Evolutionary conservation across 1,284 basidiomycete species (phyloP).

Genomic region (Boletus austroedulis): DNA sequence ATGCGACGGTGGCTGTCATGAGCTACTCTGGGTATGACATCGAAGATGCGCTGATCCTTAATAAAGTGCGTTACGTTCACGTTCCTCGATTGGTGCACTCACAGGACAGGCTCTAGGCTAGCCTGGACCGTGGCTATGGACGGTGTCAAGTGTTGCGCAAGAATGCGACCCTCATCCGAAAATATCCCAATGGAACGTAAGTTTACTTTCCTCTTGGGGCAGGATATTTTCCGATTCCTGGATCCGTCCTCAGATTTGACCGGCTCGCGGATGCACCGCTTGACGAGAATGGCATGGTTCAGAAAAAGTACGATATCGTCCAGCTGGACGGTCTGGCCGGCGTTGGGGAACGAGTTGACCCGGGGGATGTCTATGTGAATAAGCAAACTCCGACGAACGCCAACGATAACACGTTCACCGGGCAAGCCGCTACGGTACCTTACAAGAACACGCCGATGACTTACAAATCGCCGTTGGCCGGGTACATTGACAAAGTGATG

Average conservation of each 20-base stretch:
- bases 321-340: slow-evolving; percentile 92
- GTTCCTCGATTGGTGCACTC: slow-evolving; percentile 6
- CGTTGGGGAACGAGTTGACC: slow-evolving; percentile 91
- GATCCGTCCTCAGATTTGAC: slow-evolving; percentile 62
- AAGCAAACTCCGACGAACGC: slow-evolving; percentile 95
- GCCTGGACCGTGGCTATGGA: slow-evolving; percentile 95
- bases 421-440: slow-evolving; percentile 72
- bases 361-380: slow-evolving; percentile 94
- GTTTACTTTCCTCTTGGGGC: slow-evolving; percentile 37
- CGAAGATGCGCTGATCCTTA: slow-evolving; percentile 96
- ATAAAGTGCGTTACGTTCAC: slow-evolving; percentile 59
- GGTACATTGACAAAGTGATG: slow-evolving; percentile 97
- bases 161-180: slow-evolving; percentile 89
- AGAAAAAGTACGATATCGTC: slow-evolving; percentile 88
- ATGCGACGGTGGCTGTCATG: slow-evolving; percentile 99
- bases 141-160: slow-evolving; percentile 97
- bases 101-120: slow-evolving; percentile 55
- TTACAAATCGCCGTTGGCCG: slow-evolving; percentile 90
- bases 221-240: slow-evolving; percentile 8
- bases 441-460: slow-evolving; percentile 90
- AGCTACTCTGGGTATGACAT: slow-evolving; percentile 99
- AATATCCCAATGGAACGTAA: slow-evolving; percentile 96
- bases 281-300: slow-evolving; percentile 74
- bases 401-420: slow-evolving; percentile 79
- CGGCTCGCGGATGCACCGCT: slow-evolving; percentile 90